Percentiles rank a stretch among this genome's conserved stretches.
These are phyloP conservation scores for Apiotrichum akiyoshidainum DNA, from an alignment of 1,284 basidiomycete species.

Conservation along the genomic window DNA sequence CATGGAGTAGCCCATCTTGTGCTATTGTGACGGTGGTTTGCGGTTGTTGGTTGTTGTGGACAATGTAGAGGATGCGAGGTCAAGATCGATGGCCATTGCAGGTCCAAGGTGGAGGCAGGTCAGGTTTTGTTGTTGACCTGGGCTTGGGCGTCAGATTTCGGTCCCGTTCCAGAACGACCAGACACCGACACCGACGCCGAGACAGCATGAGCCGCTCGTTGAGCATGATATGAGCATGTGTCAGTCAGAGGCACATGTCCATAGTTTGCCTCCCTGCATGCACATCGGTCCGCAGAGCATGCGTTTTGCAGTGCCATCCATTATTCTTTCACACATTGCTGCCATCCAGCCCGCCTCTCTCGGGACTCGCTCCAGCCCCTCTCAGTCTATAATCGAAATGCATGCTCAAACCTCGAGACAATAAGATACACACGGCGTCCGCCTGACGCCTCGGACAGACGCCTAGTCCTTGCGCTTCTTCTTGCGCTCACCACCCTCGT, in stretches of 20 bases:
- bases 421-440: neutral
- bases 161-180: too few species aligned
- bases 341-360: neutral
- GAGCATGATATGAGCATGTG: too few species aligned
- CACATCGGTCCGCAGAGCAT: too few species aligned
- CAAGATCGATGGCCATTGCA: neutral
- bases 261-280: too few species aligned
- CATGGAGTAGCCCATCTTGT: slow-evolving; percentile 37
- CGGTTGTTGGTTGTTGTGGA: too few species aligned
- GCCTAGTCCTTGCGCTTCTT: slow-evolving; percentile 33
- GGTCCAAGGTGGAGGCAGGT: neutral
- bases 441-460: neutral
- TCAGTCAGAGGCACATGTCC: too few species aligned
- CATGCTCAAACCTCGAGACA: neutral
- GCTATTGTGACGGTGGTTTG: too few species aligned
- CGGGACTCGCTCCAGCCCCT: neutral
- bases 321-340: neutral
- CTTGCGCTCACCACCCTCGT: slow-evolving; percentile 16
- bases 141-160: neutral
- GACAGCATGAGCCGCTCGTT: too few species aligned
- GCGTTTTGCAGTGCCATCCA: too few species aligned
- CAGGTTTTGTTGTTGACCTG: slow-evolving; percentile 7
- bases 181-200: too few species aligned
- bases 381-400: slow-evolving; percentile 2
- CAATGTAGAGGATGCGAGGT: neutral